Evolutionary conservation across 192 early-diverging fungal genomes (phyloP).

Genomic region (Thoreauomyces humboldtii): DNA sequence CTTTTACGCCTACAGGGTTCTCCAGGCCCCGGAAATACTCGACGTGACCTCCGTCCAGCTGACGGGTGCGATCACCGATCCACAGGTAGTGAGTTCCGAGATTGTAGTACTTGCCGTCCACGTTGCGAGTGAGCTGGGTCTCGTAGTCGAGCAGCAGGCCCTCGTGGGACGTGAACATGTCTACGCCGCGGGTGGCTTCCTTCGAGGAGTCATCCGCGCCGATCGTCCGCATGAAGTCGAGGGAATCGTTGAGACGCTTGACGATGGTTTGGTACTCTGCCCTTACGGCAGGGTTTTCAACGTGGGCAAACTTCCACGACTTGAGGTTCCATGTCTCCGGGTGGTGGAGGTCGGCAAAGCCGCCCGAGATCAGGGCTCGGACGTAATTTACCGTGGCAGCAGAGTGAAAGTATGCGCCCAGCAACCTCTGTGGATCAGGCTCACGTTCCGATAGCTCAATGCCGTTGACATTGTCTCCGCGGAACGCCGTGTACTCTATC

Average conservation of each 20-base stretch:
- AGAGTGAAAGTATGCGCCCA: conserved; percentile 95
- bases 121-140: conserved; percentile 70
- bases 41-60: conserved; percentile 91
- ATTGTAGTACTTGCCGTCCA: conserved; percentile 70
- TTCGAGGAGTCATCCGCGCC: conserved; percentile 67
- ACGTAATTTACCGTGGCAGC: conserved; percentile 95
- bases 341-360: conserved; percentile 90
- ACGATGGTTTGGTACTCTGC: conserved; percentile 91
- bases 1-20: conserved; percentile 97
- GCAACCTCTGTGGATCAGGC: conserved; percentile 90
- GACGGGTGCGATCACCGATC: conserved; percentile 97
- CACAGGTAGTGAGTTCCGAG: conserved; percentile 95
- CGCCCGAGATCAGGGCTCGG: conserved; percentile 74
- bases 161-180: conserved; percentile 93
- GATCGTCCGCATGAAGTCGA: conserved; percentile 94
- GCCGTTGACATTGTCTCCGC: conserved; percentile 98
- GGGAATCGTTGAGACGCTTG: conserved; percentile 76
- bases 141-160: conserved; percentile 94
- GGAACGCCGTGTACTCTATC: conserved; percentile 78
- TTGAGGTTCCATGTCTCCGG: conserved; percentile 65
- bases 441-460: conserved; percentile 78
- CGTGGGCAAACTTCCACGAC: conserved; percentile 87
- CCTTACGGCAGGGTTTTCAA: conserved; percentile 71
- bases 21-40: conserved; percentile 97
- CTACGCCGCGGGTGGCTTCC: conserved; percentile 70